phyloP scores from a whole-genome alignment of 2,329 filamentous ascomycete species.

The Biscogniauxia mediterranea region DNA sequence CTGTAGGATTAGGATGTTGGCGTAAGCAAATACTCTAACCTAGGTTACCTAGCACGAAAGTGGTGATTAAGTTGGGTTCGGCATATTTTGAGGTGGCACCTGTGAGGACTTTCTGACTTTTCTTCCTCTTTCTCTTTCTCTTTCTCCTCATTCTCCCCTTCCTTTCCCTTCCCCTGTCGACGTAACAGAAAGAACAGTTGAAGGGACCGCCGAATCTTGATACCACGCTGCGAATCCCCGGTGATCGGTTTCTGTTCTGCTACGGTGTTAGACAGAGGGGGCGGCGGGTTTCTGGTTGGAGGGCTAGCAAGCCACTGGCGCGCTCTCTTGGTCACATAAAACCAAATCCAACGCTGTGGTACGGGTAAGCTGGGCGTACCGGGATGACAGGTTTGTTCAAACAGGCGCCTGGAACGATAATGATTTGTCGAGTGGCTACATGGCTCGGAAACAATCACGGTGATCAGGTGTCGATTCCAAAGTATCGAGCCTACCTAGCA shows the following conservation, averaged over 20 bases:
- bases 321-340: not conserved
- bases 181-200: not conserved
- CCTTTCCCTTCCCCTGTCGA: not conserved
- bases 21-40: no score
- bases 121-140: not conserved
- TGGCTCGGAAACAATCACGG: not conserved
- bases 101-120: no score
- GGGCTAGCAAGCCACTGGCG: not conserved
- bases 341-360: not conserved
- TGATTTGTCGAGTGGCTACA: not conserved
- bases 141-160: no score
- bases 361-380: not conserved
- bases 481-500: not conserved
- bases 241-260: not conserved
- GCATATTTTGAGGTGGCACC: not conserved
- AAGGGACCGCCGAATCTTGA: not conserved
- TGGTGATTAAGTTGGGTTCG: not conserved
- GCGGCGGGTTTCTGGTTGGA: not conserved
- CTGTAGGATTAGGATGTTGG: no score
- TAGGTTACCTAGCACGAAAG: no score
- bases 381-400: not conserved
- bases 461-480: not conserved
- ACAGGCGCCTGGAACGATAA: not conserved
- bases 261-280: not conserved
- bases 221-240: not conserved